Base-by-base conservation (phyloP, 805 yeast species). In the Kodamaea sagamina region DNA sequence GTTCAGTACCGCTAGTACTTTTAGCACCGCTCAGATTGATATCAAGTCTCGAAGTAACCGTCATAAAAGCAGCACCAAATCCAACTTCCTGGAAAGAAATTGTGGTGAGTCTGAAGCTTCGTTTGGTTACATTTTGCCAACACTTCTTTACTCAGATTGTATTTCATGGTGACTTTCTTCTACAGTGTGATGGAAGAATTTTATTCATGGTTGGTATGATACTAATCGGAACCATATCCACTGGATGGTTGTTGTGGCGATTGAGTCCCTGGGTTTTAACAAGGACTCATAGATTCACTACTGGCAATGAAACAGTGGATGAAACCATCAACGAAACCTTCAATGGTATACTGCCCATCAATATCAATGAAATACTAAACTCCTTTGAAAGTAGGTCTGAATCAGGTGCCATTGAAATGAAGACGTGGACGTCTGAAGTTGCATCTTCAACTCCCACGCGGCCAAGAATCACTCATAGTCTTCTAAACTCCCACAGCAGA, bases 331-430 rank as follows among this genome's bases (percentile, higher is more conserved):
- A 29, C 11, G 17, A 29, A 10, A 15, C 19, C 11, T 4, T 4
- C 13, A 5, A 12, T 6, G 12, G 13, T 4, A 4, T 25, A 6
- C 34, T 17, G 15, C 18, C 17, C 7, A 29, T 29, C n/a, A 29
- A 29, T 19, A 15, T 17, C 2, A 29, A 16, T 6, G 34, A 29
- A 15, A 15, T 29, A 10, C 6, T 29, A 4, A 29, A 29, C 4
- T 29, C 34, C 7, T 29, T 29, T 15, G 34, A 29, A 15, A 29
- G 17, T 15, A 29, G 19, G 11, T 29, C 34, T 13, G 34, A 29
- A 13, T 6, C 15, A 3, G 19, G 7, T 4, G 34, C 15, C 15
- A 17, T 16, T 13, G 19, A 15, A 29, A 29, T 17, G 6, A 10
- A 29, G 15, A 29, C 34, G 2, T 13, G 18, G 34, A 4, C 3